Conservation (phyloP, 257 asterid genomes). For the Misopates orontium region DNA sequence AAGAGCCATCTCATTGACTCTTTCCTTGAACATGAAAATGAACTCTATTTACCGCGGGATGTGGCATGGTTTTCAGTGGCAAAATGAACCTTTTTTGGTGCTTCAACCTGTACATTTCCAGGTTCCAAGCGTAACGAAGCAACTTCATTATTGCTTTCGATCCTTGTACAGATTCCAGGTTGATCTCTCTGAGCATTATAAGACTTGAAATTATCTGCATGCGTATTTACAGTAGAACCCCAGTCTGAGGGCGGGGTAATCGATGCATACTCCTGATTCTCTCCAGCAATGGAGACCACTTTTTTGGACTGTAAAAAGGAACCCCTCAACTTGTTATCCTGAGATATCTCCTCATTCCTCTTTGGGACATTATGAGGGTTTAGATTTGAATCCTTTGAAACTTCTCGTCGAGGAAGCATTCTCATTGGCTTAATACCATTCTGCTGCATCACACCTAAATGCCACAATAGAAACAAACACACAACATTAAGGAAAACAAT, state of each 20-base stretch:
- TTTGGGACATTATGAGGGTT: constrained; percentile 38
- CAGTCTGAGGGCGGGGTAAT: constrained; percentile 61
- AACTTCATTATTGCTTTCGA: constrained; percentile 38
- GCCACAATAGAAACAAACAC: constrained; percentile 1
- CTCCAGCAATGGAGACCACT: constrained; percentile 36
- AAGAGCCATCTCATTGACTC: constrained; percentile 17
- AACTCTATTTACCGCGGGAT: constrained; percentile 57
- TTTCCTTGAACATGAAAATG: constrained; percentile 10
- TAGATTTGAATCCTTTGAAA: constrained; percentile 46
- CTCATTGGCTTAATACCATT: constrained; percentile 65
- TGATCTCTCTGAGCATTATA: constrained; percentile 45
- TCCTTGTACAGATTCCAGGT: constrained; percentile 36
- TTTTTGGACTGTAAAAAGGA: constrained; percentile 37
- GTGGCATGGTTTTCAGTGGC: constrained; percentile 40
- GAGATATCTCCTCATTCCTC: constrained; percentile 40
- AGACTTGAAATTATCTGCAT: constrained; percentile 42
- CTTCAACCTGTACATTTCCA: constrained; percentile 45
- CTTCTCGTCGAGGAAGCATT: constrained; percentile 53
- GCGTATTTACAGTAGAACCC: constrained; percentile 49
- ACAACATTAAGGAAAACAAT: background rate
- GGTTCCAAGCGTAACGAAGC: constrained; percentile 40
- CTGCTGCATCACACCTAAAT: constrained; percentile 58
- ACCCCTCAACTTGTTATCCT: constrained; percentile 35
- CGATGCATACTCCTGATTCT: constrained; percentile 54
- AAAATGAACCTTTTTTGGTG: constrained; percentile 81